Evolutionary conservation across 768 basidiomycete species (phyloP).

Genomic region (Lactarius quietus): DNA sequence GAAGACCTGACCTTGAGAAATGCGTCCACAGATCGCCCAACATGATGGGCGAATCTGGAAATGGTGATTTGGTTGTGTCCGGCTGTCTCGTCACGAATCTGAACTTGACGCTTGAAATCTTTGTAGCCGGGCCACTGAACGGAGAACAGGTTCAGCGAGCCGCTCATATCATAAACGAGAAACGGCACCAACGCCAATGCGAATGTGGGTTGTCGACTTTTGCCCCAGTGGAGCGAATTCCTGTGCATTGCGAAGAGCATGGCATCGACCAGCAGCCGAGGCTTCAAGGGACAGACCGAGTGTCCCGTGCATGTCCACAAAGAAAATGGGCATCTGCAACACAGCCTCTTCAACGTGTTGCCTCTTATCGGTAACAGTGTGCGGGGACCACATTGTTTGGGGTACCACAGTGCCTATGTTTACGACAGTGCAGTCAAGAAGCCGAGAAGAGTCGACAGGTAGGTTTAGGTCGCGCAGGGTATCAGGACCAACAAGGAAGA

Average conservation of each 20-base stretch:
- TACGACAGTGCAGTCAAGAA: neutral
- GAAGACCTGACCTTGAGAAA: slow-evolving; percentile 4
- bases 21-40: slow-evolving; percentile 10
- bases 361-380: neutral
- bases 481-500: neutral
- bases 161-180: neutral
- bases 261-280: neutral
- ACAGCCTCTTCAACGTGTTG: neutral
- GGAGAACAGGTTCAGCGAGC: neutral
- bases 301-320: neutral
- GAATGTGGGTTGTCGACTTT: slow-evolving; percentile 8
- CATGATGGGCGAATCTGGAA: neutral
- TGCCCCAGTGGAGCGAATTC: neutral
- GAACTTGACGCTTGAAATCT: slow-evolving; percentile 13
- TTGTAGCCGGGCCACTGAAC: slow-evolving; percentile 16
- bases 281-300: slow-evolving; percentile 14
- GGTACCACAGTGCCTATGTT: slow-evolving; percentile 8
- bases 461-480: neutral
- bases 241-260: neutral
- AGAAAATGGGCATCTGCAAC: slow-evolving; percentile 17
- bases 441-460: neutral
- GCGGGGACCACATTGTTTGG: slow-evolving; percentile 13
- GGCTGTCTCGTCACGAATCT: slow-evolving; percentile 12
- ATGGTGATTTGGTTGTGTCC: slow-evolving; percentile 2
- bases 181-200: slow-evolving; percentile 12